Evolutionary conservation across 768 basidiomycete species (phyloP), one percentile per base, ranked within the genome.

Genomic region (Suillus sp.): DNA sequence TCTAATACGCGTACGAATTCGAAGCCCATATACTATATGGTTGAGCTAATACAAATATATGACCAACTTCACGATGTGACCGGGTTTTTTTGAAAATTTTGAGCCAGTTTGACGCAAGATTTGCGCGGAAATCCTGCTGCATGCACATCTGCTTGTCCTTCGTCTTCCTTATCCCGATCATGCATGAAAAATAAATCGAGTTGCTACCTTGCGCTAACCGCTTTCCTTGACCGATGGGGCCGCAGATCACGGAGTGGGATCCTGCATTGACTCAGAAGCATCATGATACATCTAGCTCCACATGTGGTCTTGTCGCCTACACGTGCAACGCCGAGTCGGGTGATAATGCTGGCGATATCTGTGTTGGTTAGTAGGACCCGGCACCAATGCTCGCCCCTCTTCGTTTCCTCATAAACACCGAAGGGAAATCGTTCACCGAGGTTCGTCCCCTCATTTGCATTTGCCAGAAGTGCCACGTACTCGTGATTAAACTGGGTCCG

Each of bases 321-420:
- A 57, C 38, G 56, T 40, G 56, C 38, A 57, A 27, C 25, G 38
- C 38, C 56, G 38, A n/a, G 51, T 53, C 51, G 51, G 51, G 7
- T 30, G 40, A 38, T 42, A 40, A 42, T 40, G 56, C 56, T 37
- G 37, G 56, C 56, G 56, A 30, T 57, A 57, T 40, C 56, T 56
- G 27, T 40, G 25, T 57, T 40, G 9, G 38, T 40, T 30, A 57
- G 56, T 27, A 51, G 50, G 51, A n/a, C 11, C 51, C 30, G 51
- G 35, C 38, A 42, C 27, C 25, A 57, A 27, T 38, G 56, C 25
- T 42, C 38, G 25, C 25, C 56, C 56, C 38, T 40, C 56, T 57
- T 57, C 56, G 38, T 57, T 27, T 57, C 56, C 56, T 40, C 56
- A 40, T 30, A 57, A 57, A 57, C 56, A 57, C 56, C 56, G 56